phyloP scores from a whole-genome alignment of 2,329 filamentous ascomycete genomes.

The Aspergillus fumigatiaffinis region DNA sequence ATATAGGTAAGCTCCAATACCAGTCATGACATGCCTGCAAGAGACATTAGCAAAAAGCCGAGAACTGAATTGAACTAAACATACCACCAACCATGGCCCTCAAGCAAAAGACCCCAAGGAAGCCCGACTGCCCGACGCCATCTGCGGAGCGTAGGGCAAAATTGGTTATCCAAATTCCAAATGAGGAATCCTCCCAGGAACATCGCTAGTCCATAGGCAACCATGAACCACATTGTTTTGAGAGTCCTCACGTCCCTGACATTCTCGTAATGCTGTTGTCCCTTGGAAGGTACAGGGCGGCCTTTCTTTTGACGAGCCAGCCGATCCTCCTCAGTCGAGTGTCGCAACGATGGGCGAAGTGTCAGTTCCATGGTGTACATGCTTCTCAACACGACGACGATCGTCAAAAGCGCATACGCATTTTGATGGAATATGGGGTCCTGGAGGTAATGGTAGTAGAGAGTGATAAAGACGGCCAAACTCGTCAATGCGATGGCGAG shows the following conservation, averaged over 20 bases:
- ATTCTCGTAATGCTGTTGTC: constrained; percentile 48
- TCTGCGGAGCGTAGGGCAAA: constrained; percentile 60
- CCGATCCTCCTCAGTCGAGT: constrained; percentile 45
- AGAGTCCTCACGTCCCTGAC: constrained; percentile 55
- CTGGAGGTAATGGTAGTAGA: constrained; percentile 76
- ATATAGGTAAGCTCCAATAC: constrained; percentile 77
- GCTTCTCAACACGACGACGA: constrained; percentile 65
- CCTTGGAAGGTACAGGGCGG: constrained; percentile 39
- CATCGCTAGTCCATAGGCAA: constrained; percentile 62
- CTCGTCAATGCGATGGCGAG: constrained; percentile 56
- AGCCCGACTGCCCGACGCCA: constrained; percentile 68
- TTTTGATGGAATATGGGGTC: constrained; percentile 80
- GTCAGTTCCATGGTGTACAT: constrained; percentile 73
- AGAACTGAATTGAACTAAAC: constrained; percentile 16
- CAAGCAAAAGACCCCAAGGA: constrained; percentile 74
- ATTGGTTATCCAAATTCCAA: constrained; percentile 77
- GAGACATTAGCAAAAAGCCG: constrained; percentile 11
- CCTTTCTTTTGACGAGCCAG: constrained; percentile 33
- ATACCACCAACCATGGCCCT: constrained; percentile 70
- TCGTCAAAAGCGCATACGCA: constrained; percentile 70
- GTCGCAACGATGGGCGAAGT: constrained; percentile 57
- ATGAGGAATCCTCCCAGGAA: constrained; percentile 73
- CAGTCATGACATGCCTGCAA: constrained; percentile 71
- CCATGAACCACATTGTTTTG: constrained; percentile 72
- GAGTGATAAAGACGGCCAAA: constrained; percentile 66